Percentiles rank a stretch among this genome's conserved stretches.
These are phyloP conservation scores for Leccinum disarticulatum DNA, from an alignment of 768 basidiomycete genomes.

Conservation along the genomic window DNA sequence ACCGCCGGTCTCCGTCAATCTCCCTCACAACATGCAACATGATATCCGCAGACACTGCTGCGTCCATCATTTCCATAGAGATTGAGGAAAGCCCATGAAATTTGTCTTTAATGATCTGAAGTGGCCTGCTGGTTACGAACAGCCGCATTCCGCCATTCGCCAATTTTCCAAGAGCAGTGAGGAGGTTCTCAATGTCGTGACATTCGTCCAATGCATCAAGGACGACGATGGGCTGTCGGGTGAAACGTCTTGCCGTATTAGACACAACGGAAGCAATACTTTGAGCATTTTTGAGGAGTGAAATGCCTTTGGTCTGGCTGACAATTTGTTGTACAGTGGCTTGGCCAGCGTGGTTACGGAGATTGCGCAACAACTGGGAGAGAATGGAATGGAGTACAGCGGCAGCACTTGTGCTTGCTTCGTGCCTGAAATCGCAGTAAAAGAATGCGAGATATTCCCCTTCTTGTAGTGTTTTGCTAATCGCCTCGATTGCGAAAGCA, in stretches of 20 bases:
- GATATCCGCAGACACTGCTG: slow-evolving; percentile 8
- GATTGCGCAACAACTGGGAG: slow-evolving; percentile 11
- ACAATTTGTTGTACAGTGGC: background rate
- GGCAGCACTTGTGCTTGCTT: background rate
- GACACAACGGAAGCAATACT: background rate
- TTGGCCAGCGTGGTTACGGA: background rate
- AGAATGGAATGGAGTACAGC: slow-evolving; percentile 15
- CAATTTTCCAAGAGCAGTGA: slow-evolving; percentile 1
- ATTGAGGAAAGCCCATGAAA: slow-evolving; percentile 4
- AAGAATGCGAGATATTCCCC: slow-evolving; percentile 11
- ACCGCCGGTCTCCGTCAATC: background rate
- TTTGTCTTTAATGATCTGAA: slow-evolving; percentile 6
- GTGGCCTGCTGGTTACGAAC: slow-evolving; percentile 14
- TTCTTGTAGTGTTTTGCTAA: background rate
- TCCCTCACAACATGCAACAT: slow-evolving; percentile 4
- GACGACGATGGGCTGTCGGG: slow-evolving; percentile 4
- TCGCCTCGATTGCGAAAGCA: background rate
- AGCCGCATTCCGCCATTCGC: background rate
- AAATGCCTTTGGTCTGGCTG: too few species aligned
- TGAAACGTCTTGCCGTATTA: background rate
- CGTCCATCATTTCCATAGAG: slow-evolving; percentile 1
- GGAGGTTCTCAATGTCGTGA: background rate
- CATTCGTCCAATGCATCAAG: slow-evolving; percentile 24
- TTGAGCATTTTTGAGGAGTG: background rate
- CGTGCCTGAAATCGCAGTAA: slow-evolving; percentile 19